Base-by-base conservation (phyloP, 805 yeast species). In the Komagataella pastoris region DNA sequence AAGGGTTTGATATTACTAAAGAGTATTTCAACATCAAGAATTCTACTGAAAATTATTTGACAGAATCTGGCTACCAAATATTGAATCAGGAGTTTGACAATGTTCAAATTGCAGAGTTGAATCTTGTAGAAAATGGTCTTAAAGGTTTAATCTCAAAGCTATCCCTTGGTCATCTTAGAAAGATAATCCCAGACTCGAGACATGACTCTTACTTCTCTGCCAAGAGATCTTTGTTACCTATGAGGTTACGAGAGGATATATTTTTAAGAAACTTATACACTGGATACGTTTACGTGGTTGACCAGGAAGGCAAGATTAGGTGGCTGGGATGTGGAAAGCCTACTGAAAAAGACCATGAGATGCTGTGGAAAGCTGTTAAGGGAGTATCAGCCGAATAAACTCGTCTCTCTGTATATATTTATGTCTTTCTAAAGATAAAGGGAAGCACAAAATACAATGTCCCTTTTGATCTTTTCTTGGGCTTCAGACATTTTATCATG, bases 381-480 rank as follows among this genome's bases (percentile, higher is more conserved):
- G 85, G 85, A 46, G 14, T 46, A 0, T 60, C 86, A 24, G 75
- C 40, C 8, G 40, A 30, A 30, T 30, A 30, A 30, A 10, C 14
- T 30, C 2, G 40, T 30, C 40, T 7, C 14, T 8, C 12, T 7
- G 46, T 47, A 21, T 10, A 24, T 17, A 17, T 24, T 46, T 6
- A 19, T 36, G 47, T 18, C n/a, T 40, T 17, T 56, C 73, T 30
- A 90, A 57, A 91, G 70, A 63, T 93, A 93, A 54, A 93, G 76
- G 53, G 96, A 86, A 3, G 98, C 97, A 64, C 98, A 93, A 68
- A 93, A 93, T 0, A 93, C 98, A 58, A 93, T 93, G 65, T 93
- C 99, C 60, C 99, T 80, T 68, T 91, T 91, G 63, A 93, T 93
- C 65, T 81, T 79, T 63, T 93, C 98, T 67, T 91, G 98, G 0